These are phyloP conservation scores for Panicum miliaceum DNA, from an alignment of 176 grass and related monocot species.

Conservation along the genomic window DNA sequence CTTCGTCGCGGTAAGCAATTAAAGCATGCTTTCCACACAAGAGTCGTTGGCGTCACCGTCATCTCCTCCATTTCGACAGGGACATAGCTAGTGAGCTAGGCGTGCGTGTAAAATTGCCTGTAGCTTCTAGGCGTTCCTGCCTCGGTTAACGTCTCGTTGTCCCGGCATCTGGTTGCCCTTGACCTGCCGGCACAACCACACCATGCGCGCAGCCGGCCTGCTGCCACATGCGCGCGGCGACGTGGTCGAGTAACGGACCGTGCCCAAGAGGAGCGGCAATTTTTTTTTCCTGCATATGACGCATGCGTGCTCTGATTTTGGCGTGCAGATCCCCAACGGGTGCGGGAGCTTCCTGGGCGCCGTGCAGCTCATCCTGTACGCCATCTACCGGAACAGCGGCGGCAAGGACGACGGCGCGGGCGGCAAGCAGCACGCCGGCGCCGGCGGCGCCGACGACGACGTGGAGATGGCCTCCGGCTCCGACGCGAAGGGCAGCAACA, in stretches of 20 bases:
- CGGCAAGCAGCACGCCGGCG: slow-evolving; percentile 23
- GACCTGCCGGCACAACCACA: background rate
- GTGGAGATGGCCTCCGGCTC: slow-evolving; percentile 45
- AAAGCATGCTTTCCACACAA: background rate
- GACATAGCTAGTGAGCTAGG: too few species aligned
- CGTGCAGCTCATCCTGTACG: slow-evolving; percentile 76
- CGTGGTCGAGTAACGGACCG: too few species aligned
- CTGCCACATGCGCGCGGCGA: background rate
- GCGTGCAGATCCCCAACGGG: slow-evolving; percentile 80
- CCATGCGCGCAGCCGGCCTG: background rate
- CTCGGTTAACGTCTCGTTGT: background rate
- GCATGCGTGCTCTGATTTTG: background rate
- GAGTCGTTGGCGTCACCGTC: background rate
- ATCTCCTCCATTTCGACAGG: background rate
- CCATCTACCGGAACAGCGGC: slow-evolving; percentile 69
- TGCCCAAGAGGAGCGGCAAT: too few species aligned
- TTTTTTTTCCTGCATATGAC: too few species aligned
- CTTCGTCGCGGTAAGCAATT: slow-evolving; percentile 66
- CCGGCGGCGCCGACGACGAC: background rate
- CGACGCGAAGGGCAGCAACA: slow-evolving; percentile 42
- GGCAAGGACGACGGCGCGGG: slow-evolving; percentile 34
- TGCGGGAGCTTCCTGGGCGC: slow-evolving; percentile 86
- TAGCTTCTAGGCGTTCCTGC: background rate
- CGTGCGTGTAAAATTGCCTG: too few species aligned
- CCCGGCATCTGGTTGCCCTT: background rate